Base-by-base conservation (phyloP, 106 monocot genomes). In the Dendrobium officinale region DNA sequence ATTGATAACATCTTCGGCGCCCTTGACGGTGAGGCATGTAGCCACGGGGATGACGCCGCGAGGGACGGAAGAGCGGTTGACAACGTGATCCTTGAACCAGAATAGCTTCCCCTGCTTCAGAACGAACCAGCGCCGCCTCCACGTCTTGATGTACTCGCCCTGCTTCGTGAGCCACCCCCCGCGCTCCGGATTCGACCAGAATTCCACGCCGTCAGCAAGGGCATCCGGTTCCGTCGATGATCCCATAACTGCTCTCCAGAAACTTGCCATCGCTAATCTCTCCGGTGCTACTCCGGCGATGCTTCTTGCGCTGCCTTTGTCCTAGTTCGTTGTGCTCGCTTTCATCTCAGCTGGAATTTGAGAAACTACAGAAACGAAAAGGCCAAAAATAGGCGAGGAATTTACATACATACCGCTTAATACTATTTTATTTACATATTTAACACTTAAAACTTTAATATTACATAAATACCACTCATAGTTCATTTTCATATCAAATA, bases 101-200 rank as follows among this genome's bases (percentile, higher is more conserved):
- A 90, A 90, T 75, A 90, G 90, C 87, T 83, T 87, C 54, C 90
- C 90, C 58, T 83, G 90, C 83, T 90, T 90, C 68, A 90, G 87
- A 55, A 90, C 90, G 85, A 90, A 90, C 90, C 90, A 90, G 8
- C 90, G 82, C 49, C 87, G 85, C 55, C 90, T 82, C 90, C 90
- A 90, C 33, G 90, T 87, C 85, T 90, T 90, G 77, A 90, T 87
- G 87, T 90, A 90, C 83, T 90, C 87, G 37, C 90, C 90, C 72
- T 90, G 90, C 73, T 90, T 90, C 79, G 77, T 90, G 51, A 90
- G 85, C 87, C 90, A 90, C 10, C 90, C 90, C 22, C 72, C 55
- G 13, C 90, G 87, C 79, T 90, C 90, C 42, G 87, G 85, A 43
- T 74, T 81, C 44, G 73, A 81, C 90, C 90, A 90, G 87, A 90